Percentiles rank a stretch among this genome's conserved stretches.
Conservation (phyloP, 1,284 basidiomycete genomes). For the Malassezia cuniculi region DNA sequence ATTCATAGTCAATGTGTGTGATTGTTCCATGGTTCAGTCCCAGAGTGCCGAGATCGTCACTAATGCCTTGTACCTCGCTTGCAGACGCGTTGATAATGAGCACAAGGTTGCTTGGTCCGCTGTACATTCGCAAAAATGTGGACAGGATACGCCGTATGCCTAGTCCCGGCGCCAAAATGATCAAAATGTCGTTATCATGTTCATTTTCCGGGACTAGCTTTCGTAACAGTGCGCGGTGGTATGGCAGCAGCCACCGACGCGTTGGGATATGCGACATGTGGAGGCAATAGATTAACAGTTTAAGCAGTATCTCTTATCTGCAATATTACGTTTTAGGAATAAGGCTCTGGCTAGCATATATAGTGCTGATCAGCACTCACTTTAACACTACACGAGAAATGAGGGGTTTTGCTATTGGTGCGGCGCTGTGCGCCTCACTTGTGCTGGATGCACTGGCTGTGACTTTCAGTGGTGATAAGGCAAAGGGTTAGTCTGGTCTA, state of each 20-base stretch:
- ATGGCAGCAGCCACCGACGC: constrained; percentile 27
- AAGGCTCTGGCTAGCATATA: too few species aligned
- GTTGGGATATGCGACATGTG: constrained; percentile 6
- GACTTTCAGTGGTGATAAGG: too few species aligned
- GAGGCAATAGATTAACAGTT: background rate
- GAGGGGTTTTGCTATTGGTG: too few species aligned
- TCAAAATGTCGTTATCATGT: constrained; percentile 49
- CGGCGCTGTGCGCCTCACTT: too few species aligned
- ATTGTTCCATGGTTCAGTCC: constrained; percentile 77
- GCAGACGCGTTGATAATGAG: constrained; percentile 66
- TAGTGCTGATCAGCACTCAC: too few species aligned
- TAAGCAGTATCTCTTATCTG: too few species aligned
- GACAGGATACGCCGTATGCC: constrained; percentile 36
- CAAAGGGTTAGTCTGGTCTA: too few species aligned
- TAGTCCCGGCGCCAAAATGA: constrained; percentile 34
- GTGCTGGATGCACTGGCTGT: too few species aligned
- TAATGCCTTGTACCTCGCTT: constrained; percentile 79
- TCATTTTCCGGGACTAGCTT: constrained; percentile 31
- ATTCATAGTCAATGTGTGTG: constrained; percentile 71
- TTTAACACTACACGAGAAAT: too few species aligned
- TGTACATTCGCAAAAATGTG: constrained; percentile 59
- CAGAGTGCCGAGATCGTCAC: constrained; percentile 81
- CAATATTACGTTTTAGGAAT: too few species aligned
- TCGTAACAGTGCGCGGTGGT: constrained; percentile 31
- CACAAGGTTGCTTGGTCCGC: constrained; percentile 69